Conservation (phyloP, 2,329 filamentous ascomycete genomes). For the Colletotrichum endophyticum region DNA sequence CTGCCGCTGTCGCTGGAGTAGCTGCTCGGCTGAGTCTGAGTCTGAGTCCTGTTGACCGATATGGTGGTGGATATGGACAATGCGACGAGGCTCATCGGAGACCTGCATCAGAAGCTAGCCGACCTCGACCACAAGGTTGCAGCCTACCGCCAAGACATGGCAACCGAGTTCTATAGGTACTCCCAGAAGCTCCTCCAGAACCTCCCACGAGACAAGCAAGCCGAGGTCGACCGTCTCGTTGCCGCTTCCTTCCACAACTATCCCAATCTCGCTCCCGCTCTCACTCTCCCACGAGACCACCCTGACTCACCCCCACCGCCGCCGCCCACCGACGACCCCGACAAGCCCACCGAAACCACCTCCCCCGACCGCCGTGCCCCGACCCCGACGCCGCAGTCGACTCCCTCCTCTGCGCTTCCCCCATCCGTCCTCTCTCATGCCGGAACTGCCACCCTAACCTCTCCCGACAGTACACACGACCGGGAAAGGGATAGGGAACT, state of each 20-base stretch:
- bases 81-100: conserved; percentile 51
- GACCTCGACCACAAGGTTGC: conserved; percentile 63
- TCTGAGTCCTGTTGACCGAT: not conserved
- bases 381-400: conserved; percentile 5
- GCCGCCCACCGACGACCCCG: conserved; percentile 26
- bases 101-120: conserved; percentile 58
- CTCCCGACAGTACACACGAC: conserved; percentile 22
- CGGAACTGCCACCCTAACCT: conserved; percentile 10
- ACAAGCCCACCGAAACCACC: not conserved
- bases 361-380: not conserved
- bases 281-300: conserved; percentile 25
- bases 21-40: not conserved
- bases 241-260: conserved; percentile 48
- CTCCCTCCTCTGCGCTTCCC: conserved; percentile 7
- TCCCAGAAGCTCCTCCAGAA: conserved; percentile 54
- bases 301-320: conserved; percentile 39
- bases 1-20: not conserved
- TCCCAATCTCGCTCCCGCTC: conserved; percentile 46
- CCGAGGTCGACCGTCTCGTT: conserved; percentile 51
- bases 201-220: conserved; percentile 50
- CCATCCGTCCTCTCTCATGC: conserved; percentile 7
- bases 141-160: conserved; percentile 61
- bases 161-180: conserved; percentile 61
- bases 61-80: conserved; percentile 45
- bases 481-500: conserved; percentile 65